A percentile compares a stretch with the other conserved stretches of the same genome.
Conservation (phyloP, 1,139 yeast genomes). For the Suhomyces kunorum region DNA sequence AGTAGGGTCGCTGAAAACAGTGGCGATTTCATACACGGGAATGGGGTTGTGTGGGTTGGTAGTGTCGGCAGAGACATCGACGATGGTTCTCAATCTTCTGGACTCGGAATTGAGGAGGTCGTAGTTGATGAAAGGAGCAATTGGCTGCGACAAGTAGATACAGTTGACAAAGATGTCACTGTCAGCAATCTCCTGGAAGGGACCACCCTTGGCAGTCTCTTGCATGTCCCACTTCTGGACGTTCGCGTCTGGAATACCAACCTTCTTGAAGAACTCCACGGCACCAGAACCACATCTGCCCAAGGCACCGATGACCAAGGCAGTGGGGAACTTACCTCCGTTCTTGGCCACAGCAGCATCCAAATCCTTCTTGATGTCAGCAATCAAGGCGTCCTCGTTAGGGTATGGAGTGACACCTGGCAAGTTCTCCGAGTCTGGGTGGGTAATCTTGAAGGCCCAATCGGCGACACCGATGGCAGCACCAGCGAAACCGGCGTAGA, state of each 20-base stretch:
- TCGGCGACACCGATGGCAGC: constrained; percentile 94
- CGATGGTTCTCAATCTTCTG: constrained; percentile 87
- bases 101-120: constrained; percentile 61
- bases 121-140: constrained; percentile 82
- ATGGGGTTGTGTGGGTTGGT: constrained; percentile 98
- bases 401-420: constrained; percentile 82
- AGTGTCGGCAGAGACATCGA: constrained; percentile 97
- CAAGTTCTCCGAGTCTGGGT: constrained; percentile 61
- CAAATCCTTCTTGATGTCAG: constrained; percentile 65
- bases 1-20: constrained; percentile 89
- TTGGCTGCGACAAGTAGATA: constrained; percentile 89
- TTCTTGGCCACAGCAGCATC: constrained; percentile 57
- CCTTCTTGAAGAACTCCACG: constrained; percentile 73
- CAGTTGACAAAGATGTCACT: constrained; percentile 93
- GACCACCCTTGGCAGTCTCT: constrained; percentile 97
- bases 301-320: constrained; percentile 90
- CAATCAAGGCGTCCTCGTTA: constrained; percentile 71
- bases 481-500: constrained; percentile 98
- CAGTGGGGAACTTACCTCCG: constrained; percentile 72
- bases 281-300: constrained; percentile 99
- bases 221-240: constrained; percentile 94
- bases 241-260: constrained; percentile 84
- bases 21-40: constrained; percentile 87
- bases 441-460: constrained; percentile 89
- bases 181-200: constrained; percentile 85